Base-by-base conservation (phyloP, 2,329 filamentous ascomycete genomes). In the Tolypocladium cylindrosporum region DNA sequence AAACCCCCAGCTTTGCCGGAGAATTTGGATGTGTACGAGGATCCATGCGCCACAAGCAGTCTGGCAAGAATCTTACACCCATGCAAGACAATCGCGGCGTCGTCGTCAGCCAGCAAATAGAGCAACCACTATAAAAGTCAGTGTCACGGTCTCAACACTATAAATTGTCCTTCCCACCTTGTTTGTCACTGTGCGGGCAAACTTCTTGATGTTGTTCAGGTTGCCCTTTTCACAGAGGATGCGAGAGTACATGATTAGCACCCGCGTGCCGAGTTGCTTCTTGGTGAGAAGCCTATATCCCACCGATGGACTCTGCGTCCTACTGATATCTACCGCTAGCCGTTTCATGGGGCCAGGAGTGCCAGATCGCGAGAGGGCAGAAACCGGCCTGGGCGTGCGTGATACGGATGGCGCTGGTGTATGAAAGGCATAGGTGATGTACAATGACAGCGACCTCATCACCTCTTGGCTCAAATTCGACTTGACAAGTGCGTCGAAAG, bases 161-260 rank as follows among this genome's bases (percentile, higher is more conserved):
- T 41, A 13, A 43, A 3, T 57, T 53, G 58, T 34, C 6, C 59
- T 56, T 59, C 68, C 67, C 76, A 91, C 89, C 81, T 96, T 96
- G 65, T 96, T 96, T 27, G 93, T 97, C 10, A 99, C 93, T 1
- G 93, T 95, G 67, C 88, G 89, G 6, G 91, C 90, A 76, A 99
- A 97, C 65, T 91, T 94, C 67, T 87, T 85, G 58, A 96, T 88
- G 61, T 88, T 85, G 16, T 77, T 77, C 11, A 81, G 74, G 62
- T 87, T 90, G 27, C 81, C 81, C 65, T 84, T 84, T 61, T 90
- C 85, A 66, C 91, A 96, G 11, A 97, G 77, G 13, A 96, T 78
- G 34, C 86, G 81, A 9, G 88, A 82, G 67, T 94, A 93, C 73
- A 96, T 85, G 62, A 83, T 83, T 24, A 97, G 75, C 56, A 97